Conservation (phyloP, 768 basidiomycete species). For the Candolleomyces aberdarensis region DNA sequence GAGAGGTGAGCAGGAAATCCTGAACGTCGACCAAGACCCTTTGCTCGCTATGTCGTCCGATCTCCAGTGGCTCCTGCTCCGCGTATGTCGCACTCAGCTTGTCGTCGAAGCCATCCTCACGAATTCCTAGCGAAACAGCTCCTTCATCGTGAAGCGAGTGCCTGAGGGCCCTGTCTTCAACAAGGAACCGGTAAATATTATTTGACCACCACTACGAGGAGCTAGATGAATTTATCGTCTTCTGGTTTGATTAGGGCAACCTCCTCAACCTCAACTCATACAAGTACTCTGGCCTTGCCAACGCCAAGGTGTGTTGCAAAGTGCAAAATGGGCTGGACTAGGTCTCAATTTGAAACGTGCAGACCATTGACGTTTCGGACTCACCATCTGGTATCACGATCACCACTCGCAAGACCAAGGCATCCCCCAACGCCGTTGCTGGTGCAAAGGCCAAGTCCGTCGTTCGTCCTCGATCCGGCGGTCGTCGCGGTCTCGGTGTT, state of each 20-base stretch:
- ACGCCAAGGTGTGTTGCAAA: conserved; percentile 58
- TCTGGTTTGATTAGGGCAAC: conserved; percentile 59
- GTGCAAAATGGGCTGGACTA: not conserved
- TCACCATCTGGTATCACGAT: conserved; percentile 56
- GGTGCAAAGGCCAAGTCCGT: conserved; percentile 43
- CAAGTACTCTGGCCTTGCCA: conserved; percentile 89
- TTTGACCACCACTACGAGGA: conserved; percentile 1
- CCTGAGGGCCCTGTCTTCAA: conserved; percentile 77
- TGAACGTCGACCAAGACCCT: conserved; percentile 19
- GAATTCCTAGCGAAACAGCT: conserved; percentile 66
- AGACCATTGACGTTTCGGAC: conserved; percentile 68
- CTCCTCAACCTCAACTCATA: conserved; percentile 85
- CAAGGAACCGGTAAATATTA: conserved; percentile 67
- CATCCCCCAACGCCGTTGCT: conserved; percentile 48
- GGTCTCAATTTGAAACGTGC: conserved; percentile 5
- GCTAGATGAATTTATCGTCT: conserved; percentile 10
- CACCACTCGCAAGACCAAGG: conserved; percentile 62
- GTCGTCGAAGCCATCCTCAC: conserved; percentile 2
- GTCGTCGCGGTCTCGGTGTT: conserved; percentile 67
- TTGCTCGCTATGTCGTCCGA: conserved; percentile 73
- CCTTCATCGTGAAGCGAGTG: conserved; percentile 79
- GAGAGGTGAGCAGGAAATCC: conserved; percentile 14
- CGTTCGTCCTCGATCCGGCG: conserved; percentile 67
- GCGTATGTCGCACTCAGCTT: conserved; percentile 47
- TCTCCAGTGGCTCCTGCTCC: conserved; percentile 91